Base-by-base conservation (phyloP, 2,329 filamentous ascomycete genomes). In the Nothophaeocryptopus gaeumannii region DNA sequence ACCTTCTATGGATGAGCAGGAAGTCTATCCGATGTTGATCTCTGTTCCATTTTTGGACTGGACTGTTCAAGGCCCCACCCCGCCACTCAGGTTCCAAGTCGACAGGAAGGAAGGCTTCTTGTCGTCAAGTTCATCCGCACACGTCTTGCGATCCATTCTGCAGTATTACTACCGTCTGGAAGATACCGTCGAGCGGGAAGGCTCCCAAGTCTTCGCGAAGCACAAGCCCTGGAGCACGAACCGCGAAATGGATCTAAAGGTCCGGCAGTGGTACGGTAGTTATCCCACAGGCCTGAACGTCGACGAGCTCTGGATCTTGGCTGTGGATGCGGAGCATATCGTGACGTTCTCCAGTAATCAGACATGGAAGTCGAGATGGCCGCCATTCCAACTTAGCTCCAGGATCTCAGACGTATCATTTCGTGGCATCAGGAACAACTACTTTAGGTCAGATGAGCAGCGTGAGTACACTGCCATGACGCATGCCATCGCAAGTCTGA, bases 121-220 rank as follows among this genome's bases (percentile, higher is more conserved):
- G 11, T 71, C 68, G 4, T 63, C 67, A 1, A 64, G 61, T 43
- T 68, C 66, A 26, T 65, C 70, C 1, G 66, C 70, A 5, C 72
- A 73, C 55, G 57, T 70, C 7, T 43, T 73, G 2, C 60, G 71
- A 15, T 73, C 71, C 1, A 63, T 74, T 3, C 49, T 74, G 11
- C 70, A 73, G 55, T 65, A 73, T 51, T 73, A 70, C 39, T 74
- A 72, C 51, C 67, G 72, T 1, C 62, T 73, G 0, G 72, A 73
- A 54, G 71, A 74, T 51, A 74, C 71, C 0, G 46, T 56, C 7
- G 70, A 73, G 58, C 65, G 72, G n/a, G 72, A 74, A 49, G 58
- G 63, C 2, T 63, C 66, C 7, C 65, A 69, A 48, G 70, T 73
- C 0, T 73, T 73, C 43, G 68, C 67, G 5, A 71, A 64, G 51